Evolutionary conservation across 768 basidiomycete genomes (phyloP), one percentile per base, ranked within the genome.

Genomic region (Pleurotus tuber-regium): DNA sequence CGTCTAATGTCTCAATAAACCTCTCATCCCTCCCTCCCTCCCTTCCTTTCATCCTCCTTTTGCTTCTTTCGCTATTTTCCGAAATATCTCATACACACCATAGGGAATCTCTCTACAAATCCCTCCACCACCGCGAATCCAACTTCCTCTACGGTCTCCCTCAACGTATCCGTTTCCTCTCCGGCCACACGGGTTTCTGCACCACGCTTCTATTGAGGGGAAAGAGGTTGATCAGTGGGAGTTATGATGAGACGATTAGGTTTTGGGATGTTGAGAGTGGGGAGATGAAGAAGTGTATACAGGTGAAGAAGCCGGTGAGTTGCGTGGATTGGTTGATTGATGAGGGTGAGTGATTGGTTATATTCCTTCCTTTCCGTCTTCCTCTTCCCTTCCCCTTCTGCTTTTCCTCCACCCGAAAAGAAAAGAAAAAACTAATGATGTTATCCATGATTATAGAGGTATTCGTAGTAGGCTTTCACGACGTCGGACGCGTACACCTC

Each of bases 401-500:
- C 38, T 21, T 25, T 28, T 50, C 16, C 6, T 2, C 2, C 39
- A 9, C 12, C 35, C 8, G 31, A 33, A n/a, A 3, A 28, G 11
- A 26, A 4, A 4, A n/a, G 16, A 4, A 44, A 9, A 26, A 41
- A 28, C 7, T 10, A n/a, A 33, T 53, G 29, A 49, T 52, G 16
- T 50, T 24, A 10, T 30, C 11, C 44, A 24, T 14, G 21, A 33
- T 8, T 28, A 12, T 54, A 89, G 86, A 91, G 78, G 89, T 94
- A 3, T 90, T 95, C 52, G 92, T 92, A 11, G 90, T 92, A 28
- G 93, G 92, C 0, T 94, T 93, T 69, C 91, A 94, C 55, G 93
- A 95, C 60, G 87, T 94, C 51, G 92, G 92, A 19, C 89, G 92
- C 7, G 90, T 94, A 0, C 93, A 95, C 58, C 74, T 96, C 14